Percentiles rank a stretch among this genome's conserved stretches.
Evolutionary conservation across 1,284 basidiomycete species (phyloP).

Genomic region (Rhodofomes roseus): DNA sequence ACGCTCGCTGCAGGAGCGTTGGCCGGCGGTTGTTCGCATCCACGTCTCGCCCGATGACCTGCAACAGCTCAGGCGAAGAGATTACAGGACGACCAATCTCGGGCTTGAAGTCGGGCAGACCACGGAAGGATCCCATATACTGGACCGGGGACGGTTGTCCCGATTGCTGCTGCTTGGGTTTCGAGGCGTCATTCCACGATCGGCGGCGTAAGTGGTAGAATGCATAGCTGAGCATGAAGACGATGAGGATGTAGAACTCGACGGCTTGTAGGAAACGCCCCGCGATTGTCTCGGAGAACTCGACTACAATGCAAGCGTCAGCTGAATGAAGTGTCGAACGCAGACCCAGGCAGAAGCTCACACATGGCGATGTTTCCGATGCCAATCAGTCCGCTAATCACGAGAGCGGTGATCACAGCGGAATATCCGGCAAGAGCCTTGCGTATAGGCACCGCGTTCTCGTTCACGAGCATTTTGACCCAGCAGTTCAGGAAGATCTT

Average conservation of each 20-base stretch:
- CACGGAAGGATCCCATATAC: conserved; percentile 24
- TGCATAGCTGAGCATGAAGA: conserved; percentile 50
- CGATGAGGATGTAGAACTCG: conserved; percentile 60
- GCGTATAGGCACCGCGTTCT: conserved; percentile 37
- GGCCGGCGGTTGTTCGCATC: not conserved
- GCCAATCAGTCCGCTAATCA: conserved; percentile 49
- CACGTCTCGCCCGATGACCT: not conserved
- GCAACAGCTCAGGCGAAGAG: conserved; percentile 18
- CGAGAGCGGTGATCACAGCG: conserved; percentile 47
- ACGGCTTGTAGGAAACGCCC: conserved; percentile 70
- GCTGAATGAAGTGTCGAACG: not conserved
- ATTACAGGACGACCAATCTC: conserved; percentile 26
- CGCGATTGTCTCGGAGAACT: conserved; percentile 63
- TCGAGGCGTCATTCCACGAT: conserved; percentile 8
- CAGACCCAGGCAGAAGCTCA: conserved; percentile 45
- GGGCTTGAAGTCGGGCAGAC: conserved; percentile 24
- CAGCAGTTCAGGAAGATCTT: conserved; percentile 60
- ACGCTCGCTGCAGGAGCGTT: not conserved
- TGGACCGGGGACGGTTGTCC: conserved; percentile 10
- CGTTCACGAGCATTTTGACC: conserved; percentile 25
- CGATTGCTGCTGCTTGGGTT: conserved; percentile 5
- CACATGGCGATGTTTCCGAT: conserved; percentile 56
- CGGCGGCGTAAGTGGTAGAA: conserved; percentile 39
- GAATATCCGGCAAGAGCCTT: conserved; percentile 46
- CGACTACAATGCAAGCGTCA: conserved; percentile 37